These are phyloP conservation scores for Acer negundo DNA, from an alignment of 345 rosid species.

Conservation along the genomic window DNA sequence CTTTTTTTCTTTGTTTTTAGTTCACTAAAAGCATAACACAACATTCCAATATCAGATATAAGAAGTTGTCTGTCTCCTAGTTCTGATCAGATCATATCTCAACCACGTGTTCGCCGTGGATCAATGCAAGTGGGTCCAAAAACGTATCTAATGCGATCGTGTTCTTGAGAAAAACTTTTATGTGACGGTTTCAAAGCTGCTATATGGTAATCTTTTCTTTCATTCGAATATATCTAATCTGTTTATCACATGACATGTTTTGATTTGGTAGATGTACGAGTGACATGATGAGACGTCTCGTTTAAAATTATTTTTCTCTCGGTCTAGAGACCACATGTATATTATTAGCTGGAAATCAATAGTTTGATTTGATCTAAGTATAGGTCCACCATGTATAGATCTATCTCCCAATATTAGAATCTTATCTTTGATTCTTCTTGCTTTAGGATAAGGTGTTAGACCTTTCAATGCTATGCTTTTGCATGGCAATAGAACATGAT, in stretches of 20 bases:
- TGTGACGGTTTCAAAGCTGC: too few species aligned
- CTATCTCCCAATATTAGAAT: constrained; percentile 16
- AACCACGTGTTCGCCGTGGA: not conserved
- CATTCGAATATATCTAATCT: too few species aligned
- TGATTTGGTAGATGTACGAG: too few species aligned
- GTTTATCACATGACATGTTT: too few species aligned
- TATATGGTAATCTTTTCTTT: too few species aligned
- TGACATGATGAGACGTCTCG: too few species aligned
- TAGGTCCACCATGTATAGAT: constrained; percentile 32
- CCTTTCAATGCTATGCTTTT: constrained; percentile 42
- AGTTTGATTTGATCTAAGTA: not conserved
- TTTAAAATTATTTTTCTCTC: too few species aligned
- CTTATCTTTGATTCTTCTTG: constrained; percentile 37
- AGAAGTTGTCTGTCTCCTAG: constrained; percentile 14
- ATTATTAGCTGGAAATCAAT: constrained; percentile 26
- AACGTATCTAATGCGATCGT: not conserved
- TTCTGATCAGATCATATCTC: not conserved
- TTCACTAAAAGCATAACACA: constrained; percentile 9
- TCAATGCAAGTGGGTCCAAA: constrained; percentile 3
- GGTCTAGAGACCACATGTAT: not conserved
- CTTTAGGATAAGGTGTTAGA: constrained; percentile 45
- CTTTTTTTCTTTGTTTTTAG: not conserved
- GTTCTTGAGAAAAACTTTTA: not conserved
- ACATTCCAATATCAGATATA: constrained; percentile 18
- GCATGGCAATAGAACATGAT: constrained; percentile 49